phyloP scores from a whole-genome alignment of 2,329 filamentous ascomycete genomes.

The Arachnomyces sp. region DNA sequence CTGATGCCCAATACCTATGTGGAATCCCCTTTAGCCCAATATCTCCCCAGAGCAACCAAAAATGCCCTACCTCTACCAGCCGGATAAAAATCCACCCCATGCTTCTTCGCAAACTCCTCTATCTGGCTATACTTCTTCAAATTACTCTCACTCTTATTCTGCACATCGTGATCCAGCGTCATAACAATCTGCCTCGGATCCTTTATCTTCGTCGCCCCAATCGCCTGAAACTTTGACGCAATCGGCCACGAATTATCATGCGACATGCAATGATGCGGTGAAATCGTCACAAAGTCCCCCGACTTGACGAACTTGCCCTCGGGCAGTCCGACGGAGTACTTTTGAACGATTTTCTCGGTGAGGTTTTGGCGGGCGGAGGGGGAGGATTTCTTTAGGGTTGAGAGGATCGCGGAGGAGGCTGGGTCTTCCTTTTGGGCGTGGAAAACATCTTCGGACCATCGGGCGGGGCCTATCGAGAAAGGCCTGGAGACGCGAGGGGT shows the following conservation, averaged over 20 bases:
- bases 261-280: constrained; percentile 68
- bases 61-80: constrained; percentile 52
- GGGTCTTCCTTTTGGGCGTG: constrained; percentile 14
- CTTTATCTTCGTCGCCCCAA: constrained; percentile 66
- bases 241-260: constrained; percentile 80
- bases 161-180: constrained; percentile 80
- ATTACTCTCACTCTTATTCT: constrained; percentile 71
- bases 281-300: constrained; percentile 76
- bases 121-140: constrained; percentile 76
- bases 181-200: constrained; percentile 68
- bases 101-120: constrained; percentile 68
- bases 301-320: constrained; percentile 64
- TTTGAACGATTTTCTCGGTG: constrained; percentile 87
- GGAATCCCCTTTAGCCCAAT: no score
- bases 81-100: constrained; percentile 69
- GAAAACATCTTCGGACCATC: constrained; percentile 7
- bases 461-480: no score
- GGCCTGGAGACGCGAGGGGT: no score
- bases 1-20: constrained; percentile 66
- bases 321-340: constrained; percentile 66
- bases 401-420: constrained; percentile 11
- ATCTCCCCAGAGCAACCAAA: no score
- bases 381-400: constrained; percentile 10
- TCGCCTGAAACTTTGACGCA: constrained; percentile 70
- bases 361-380: constrained; percentile 60